Conservation (phyloP, 345 rosid species). For the Balakata baccata region DNA sequence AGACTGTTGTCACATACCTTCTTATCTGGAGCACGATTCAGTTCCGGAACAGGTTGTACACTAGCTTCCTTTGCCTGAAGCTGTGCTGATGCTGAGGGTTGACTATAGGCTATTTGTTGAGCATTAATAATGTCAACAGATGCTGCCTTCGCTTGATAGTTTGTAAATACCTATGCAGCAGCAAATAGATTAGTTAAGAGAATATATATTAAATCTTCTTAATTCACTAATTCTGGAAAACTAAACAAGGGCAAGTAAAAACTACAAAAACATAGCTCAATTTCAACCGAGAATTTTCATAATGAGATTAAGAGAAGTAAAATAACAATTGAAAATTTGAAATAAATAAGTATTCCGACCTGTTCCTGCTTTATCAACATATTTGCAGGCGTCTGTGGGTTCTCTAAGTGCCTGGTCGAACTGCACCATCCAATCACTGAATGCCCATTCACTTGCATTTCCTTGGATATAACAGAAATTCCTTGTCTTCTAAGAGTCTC, state of each 20-base stretch:
- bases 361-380: background rate
- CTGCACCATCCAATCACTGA: conserved; percentile 34
- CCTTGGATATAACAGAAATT: conserved; percentile 38
- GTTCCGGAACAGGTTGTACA: conserved; percentile 48
- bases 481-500: conserved; percentile 70
- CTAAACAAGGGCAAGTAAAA: too few species aligned
- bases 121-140: too few species aligned
- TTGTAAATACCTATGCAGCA: too few species aligned
- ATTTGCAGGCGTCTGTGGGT: conserved; percentile 35
- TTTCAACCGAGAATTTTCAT: too few species aligned
- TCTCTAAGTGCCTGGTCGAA: conserved; percentile 45
- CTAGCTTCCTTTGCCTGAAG: conserved; percentile 59
- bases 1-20: conserved; percentile 45
- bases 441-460: conserved; percentile 44
- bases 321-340: too few species aligned
- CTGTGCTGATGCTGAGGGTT: conserved; percentile 33
- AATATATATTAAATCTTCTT: conserved; percentile 33
- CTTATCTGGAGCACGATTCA: conserved; percentile 45
- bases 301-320: too few species aligned
- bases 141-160: too few species aligned
- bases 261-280: too few species aligned
- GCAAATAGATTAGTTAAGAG: too few species aligned
- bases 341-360: too few species aligned
- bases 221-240: too few species aligned
- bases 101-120: conserved; percentile 38